Evolutionary conservation across 1,284 basidiomycete species (phyloP), one percentile per base, ranked within the genome.

Genomic region (Abortiporus biennis): DNA sequence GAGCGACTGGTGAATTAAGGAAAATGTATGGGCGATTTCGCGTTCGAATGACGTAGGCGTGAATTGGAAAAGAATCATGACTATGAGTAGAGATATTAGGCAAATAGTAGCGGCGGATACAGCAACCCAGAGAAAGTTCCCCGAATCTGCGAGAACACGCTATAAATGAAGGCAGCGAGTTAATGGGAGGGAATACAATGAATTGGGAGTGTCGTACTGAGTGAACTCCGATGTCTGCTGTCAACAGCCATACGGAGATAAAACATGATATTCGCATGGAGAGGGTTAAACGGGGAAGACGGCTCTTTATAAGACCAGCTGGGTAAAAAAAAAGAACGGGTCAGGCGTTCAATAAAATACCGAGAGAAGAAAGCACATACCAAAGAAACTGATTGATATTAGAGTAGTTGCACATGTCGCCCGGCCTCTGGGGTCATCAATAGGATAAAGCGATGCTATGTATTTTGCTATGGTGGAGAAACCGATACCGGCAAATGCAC

Each of bases 181-280:
- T 21, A 27, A 22, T 20, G 21, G 2, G 19, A 17, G 15, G 22
- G 13, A 27, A 11, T n/a, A 15, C 4, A 25, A 30, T 42, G 22
- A 33, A 29, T 11, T 43, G 37, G 12, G 15, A n/a, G 19, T 12
- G 54, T 8, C 61, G 48, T 48, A 71, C 68, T 15, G 60, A 54
- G 8, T 47, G 46, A 6, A 49, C 36, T 13, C 64, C 66, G 20
- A 62, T 55, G 38, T 69, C 54, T 12, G 52, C 56, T 4, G 71
- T 72, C 15, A 76, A 55, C 23, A 73, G 47, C 68, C 69, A 76
- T 21, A 72, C 62, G 0, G 69, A 66, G 16, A 71, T 54, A 45
- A 75, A 72, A 45, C 68, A 70, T 6, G 66, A 65, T 36, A 74
- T 71, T 8, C 70, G 69, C 24, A 62, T 66, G 2, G 71, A 65